Conservation (phyloP, 2,329 filamentous ascomycete genomes). For the Pestalotiopsis sp. region DNA sequence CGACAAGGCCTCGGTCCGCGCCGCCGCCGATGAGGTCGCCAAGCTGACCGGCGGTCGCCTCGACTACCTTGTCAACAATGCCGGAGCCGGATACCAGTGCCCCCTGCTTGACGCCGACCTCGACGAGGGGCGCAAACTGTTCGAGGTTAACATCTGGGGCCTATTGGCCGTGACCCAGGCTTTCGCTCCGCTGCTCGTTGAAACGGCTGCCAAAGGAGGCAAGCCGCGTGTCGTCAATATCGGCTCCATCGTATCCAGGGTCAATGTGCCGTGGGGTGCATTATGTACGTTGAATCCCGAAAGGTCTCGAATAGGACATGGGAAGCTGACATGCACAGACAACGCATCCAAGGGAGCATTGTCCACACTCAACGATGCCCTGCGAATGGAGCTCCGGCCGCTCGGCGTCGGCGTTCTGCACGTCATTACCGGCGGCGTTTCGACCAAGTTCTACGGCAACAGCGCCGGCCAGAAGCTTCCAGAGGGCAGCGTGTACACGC, state of each 20-base stretch:
- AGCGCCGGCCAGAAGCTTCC: slow-evolving; percentile 15
- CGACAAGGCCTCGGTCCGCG: slow-evolving; percentile 33
- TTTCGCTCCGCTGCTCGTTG: slow-evolving; percentile 40
- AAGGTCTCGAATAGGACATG: background rate
- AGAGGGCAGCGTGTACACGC: slow-evolving; percentile 18
- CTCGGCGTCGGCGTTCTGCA: slow-evolving; percentile 38
- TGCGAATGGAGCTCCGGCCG: slow-evolving; percentile 42
- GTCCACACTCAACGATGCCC: slow-evolving; percentile 38
- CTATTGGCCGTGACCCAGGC: slow-evolving; percentile 40
- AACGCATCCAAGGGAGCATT: slow-evolving; percentile 47
- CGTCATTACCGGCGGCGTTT: slow-evolving; percentile 35
- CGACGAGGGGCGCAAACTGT: slow-evolving; percentile 24
- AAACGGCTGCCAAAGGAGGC: slow-evolving; percentile 23
- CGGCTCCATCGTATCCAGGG: slow-evolving; percentile 37
- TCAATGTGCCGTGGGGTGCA: slow-evolving; percentile 38
- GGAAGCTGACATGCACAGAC: slow-evolving; percentile 22
- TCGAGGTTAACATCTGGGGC: slow-evolving; percentile 31
- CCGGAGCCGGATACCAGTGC: slow-evolving; percentile 35
- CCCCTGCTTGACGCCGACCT: slow-evolving; percentile 37
- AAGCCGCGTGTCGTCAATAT: slow-evolving; percentile 40
- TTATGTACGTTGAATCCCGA: slow-evolving; percentile 25
- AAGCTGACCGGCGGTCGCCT: slow-evolving; percentile 38
- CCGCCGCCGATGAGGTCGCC: slow-evolving; percentile 34
- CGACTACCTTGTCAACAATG: slow-evolving; percentile 49
- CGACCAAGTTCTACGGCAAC: slow-evolving; percentile 31